These are phyloP conservation scores for Phialocephala subalpina DNA, from an alignment of 2,329 filamentous ascomycete species.

Conservation along the genomic window DNA sequence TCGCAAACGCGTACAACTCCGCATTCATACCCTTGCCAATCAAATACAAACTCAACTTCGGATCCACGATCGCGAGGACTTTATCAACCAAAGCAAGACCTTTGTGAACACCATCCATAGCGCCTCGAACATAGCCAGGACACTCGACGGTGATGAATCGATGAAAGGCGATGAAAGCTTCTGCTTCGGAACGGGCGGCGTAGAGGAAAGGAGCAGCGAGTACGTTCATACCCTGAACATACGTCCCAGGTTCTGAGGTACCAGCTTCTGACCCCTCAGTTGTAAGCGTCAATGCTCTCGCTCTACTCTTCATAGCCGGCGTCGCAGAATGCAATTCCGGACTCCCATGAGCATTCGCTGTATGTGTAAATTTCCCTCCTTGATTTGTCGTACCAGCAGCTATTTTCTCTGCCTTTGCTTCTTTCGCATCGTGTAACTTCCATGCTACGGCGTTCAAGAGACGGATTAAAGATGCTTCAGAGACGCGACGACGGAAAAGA, in stretches of 20 bases:
- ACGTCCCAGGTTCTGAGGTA: conserved; percentile 76
- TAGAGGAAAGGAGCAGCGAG: conserved; percentile 96
- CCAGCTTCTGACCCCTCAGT: conserved; percentile 70
- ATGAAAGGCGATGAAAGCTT: conserved; percentile 92
- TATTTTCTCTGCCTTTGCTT: conserved; percentile 42
- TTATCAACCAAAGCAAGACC: conserved; percentile 92
- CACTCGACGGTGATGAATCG: conserved; percentile 87
- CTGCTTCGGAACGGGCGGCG: conserved; percentile 90
- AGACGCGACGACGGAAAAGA: conserved; percentile 94
- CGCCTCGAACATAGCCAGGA: conserved; percentile 91
- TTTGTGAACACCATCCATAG: conserved; percentile 96
- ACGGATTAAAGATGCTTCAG: conserved; percentile 92
- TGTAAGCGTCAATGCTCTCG: conserved; percentile 66
- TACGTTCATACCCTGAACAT: conserved; percentile 99
- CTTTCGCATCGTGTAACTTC: conserved; percentile 84
- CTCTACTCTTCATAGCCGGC: conserved; percentile 50
- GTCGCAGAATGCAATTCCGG: conserved; percentile 38
- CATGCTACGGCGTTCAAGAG: conserved; percentile 95
- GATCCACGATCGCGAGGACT: conserved; percentile 89
- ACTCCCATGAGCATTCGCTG: conserved; percentile 38
- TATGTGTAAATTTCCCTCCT: conserved; percentile 32
- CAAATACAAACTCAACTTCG: conserved; percentile 84
- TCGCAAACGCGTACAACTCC: conserved; percentile 96
- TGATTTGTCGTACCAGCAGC: conserved; percentile 22
- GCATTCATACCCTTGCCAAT: conserved; percentile 88